Percentiles rank a stretch among this genome's conserved stretches.
Conservation (phyloP, 2,329 filamentous ascomycete species). For the Phyllosticta citribraziliensis region DNA sequence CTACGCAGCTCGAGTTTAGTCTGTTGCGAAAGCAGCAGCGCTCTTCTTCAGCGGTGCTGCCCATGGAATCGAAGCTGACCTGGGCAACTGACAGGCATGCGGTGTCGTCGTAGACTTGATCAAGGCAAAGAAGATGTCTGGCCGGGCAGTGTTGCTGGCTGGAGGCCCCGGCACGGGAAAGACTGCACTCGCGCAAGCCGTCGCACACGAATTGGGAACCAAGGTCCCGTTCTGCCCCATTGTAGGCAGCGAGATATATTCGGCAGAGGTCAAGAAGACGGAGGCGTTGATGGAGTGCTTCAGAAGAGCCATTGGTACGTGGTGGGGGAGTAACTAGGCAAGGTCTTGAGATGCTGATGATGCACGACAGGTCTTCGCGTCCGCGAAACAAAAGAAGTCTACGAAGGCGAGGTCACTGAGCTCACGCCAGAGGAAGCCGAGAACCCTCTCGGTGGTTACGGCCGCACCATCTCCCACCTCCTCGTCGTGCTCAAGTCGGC, state of each 20-base stretch:
- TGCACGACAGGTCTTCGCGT: conserved; percentile 61
- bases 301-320: conserved; percentile 75
- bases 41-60: background rate
- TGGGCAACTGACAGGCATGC: conserved; percentile 53
- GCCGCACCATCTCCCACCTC: conserved; percentile 92
- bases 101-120: conserved; percentile 95
- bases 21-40: background rate
- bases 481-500: conserved; percentile 91
- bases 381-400: conserved; percentile 97
- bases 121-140: conserved; percentile 94
- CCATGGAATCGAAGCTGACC: conserved; percentile 11
- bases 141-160: conserved; percentile 82
- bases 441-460: conserved; percentile 93
- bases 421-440: conserved; percentile 96
- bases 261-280: conserved; percentile 97
- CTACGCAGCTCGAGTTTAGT: background rate
- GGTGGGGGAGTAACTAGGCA: background rate
- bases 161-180: conserved; percentile 95
- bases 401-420: conserved; percentile 97
- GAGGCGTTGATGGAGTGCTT: conserved; percentile 99
- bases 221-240: conserved; percentile 99
- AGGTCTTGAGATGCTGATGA: background rate
- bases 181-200: conserved; percentile 87
- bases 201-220: conserved; percentile 93
- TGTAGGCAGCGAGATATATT: conserved; percentile 96